Evolutionary conservation across 345 rosid species (phyloP).

Genomic region (Acer saccharum): DNA sequence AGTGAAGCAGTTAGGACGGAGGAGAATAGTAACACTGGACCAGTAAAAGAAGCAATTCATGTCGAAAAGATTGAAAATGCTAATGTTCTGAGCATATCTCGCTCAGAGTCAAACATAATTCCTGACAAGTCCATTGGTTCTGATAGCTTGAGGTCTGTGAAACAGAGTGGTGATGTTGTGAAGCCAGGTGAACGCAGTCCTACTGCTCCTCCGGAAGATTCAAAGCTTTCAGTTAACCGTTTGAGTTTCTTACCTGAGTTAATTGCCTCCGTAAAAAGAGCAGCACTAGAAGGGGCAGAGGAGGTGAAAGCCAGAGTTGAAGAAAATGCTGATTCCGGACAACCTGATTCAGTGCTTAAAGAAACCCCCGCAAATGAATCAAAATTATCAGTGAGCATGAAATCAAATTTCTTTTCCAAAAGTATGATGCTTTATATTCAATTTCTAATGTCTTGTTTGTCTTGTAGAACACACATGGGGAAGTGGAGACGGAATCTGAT

Average conservation of each 20-base stretch:
- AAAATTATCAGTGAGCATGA: slow-evolving; percentile 61
- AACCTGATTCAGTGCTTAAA: slow-evolving; percentile 34
- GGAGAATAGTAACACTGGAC: slow-evolving; percentile 35
- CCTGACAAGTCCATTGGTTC: slow-evolving; percentile 23
- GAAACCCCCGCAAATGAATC: slow-evolving; percentile 40
- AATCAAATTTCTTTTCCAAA: slow-evolving; percentile 15
- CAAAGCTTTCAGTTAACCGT: slow-evolving; percentile 44
- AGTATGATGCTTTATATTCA: slow-evolving; percentile 9
- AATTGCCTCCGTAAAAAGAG: slow-evolving; percentile 70
- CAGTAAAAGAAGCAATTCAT: slow-evolving; percentile 36
- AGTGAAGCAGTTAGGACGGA: slow-evolving; percentile 39
- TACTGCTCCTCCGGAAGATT: slow-evolving; percentile 41
- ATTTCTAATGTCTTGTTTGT: slow-evolving; percentile 33
- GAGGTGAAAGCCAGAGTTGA: slow-evolving; percentile 67
- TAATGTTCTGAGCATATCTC: slow-evolving; percentile 24
- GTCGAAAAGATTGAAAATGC: slow-evolving; percentile 28
- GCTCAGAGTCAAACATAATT: slow-evolving; percentile 26
- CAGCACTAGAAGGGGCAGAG: slow-evolving; percentile 78
- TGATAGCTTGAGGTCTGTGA: slow-evolving; percentile 25
- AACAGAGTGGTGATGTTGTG: slow-evolving; percentile 25
- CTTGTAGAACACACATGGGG: slow-evolving; percentile 63
- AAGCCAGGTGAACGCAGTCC: slow-evolving; percentile 40
- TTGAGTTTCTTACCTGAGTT: slow-evolving; percentile 66
- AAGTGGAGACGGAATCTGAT: slow-evolving; percentile 70
- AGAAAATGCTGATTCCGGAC: slow-evolving; percentile 35